Evolutionary conservation across 148 eudicot species (phyloP).

Genomic region (Nepenthes mirabilis): DNA sequence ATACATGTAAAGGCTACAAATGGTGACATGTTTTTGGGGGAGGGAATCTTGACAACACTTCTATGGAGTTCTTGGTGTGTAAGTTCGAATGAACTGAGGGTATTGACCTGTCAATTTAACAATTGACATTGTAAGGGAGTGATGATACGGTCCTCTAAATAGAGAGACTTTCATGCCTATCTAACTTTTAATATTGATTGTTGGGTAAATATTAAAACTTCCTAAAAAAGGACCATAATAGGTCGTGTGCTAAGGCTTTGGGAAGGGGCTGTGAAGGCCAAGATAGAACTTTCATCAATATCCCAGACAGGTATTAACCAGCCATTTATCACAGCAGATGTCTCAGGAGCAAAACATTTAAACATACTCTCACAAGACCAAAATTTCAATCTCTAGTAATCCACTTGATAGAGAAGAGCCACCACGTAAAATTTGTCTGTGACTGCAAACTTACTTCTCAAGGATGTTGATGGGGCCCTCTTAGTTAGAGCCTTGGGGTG

Average conservation of each 20-base stretch:
- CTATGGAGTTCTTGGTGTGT: too few species aligned
- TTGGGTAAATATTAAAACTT: too few species aligned
- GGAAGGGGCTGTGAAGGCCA: constrained; percentile 34
- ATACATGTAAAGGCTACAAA: background rate
- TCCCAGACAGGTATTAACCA: constrained; percentile 31
- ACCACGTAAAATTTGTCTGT: constrained; percentile 20
- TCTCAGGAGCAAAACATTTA: constrained; percentile 5
- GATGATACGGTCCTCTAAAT: too few species aligned
- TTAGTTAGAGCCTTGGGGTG: constrained; percentile 36
- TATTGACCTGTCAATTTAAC: too few species aligned
- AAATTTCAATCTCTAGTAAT: constrained; percentile 2
- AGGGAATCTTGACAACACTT: too few species aligned
- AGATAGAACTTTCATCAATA: constrained; percentile 28
- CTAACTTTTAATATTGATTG: too few species aligned
- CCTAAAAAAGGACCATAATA: too few species aligned
- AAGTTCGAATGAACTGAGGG: too few species aligned
- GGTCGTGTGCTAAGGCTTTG: background rate
- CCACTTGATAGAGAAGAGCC: constrained; percentile 14
- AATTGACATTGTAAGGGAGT: too few species aligned
- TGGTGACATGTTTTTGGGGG: too few species aligned
- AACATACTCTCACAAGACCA: constrained; percentile 7
- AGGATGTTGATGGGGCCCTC: constrained; percentile 27
- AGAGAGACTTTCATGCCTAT: too few species aligned
- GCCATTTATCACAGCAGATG: constrained; percentile 15
- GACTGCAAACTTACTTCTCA: constrained; percentile 27